Percentiles rank a stretch among this genome's conserved stretches.
These are phyloP conservation scores for Imleria badia DNA, from an alignment of 768 basidiomycete genomes.

Conservation along the genomic window DNA sequence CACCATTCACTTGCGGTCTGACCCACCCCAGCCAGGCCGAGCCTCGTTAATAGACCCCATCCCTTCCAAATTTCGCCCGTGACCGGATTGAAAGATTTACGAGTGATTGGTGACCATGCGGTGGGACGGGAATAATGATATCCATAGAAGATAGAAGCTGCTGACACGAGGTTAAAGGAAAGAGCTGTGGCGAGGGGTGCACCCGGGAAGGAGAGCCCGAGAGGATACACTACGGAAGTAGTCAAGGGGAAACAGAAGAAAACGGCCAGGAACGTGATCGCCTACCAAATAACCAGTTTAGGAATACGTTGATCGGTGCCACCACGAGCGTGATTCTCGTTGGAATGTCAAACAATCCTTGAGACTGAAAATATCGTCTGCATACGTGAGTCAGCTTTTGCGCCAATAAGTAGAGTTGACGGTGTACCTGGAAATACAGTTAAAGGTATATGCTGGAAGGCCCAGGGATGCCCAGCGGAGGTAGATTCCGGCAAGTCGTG, in stretches of 20 bases:
- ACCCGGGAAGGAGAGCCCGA: slow-evolving; percentile 81
- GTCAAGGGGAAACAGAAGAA: no score
- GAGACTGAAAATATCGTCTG: slow-evolving; percentile 65
- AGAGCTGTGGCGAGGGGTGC: slow-evolving; percentile 89
- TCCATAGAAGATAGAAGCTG: slow-evolving; percentile 62
- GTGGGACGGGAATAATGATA: slow-evolving; percentile 58
- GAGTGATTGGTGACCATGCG: slow-evolving; percentile 64
- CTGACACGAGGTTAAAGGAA: slow-evolving; percentile 79
- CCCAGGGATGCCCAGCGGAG: slow-evolving; percentile 75
- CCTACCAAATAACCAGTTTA: no score
- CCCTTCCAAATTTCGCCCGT: slow-evolving; percentile 61
- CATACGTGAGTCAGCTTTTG: no score
- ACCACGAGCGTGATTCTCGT: no score
- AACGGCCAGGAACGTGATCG: no score
- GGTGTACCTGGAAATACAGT: no score
- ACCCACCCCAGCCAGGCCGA: no score
- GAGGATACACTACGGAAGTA: no score
- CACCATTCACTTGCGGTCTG: no score
- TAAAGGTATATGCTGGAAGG: slow-evolving; percentile 32
- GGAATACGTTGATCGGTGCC: no score
- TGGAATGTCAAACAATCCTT: no score
- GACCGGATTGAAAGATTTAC: slow-evolving; percentile 43
- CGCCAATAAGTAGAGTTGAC: no score
- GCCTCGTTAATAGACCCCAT: slow-evolving; percentile 29
- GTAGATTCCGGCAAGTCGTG: slow-evolving; percentile 72